These are phyloP conservation scores for Aschersonia sp. DNA, from an alignment of 2,329 filamentous ascomycete species.

Conservation along the genomic window DNA sequence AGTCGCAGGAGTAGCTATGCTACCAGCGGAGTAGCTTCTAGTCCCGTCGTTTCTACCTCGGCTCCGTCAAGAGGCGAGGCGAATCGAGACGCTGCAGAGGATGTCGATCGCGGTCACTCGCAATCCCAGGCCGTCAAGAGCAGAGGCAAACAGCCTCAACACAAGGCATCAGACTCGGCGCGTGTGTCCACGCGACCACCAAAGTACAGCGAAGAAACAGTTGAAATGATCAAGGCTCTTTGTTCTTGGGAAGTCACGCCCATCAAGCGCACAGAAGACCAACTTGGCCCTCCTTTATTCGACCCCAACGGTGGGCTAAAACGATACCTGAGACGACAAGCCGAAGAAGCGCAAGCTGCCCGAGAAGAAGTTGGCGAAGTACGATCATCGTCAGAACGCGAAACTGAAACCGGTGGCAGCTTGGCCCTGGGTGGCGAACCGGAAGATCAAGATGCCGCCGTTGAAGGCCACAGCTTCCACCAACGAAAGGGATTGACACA, in stretches of 20 bases:
- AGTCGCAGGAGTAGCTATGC: constrained; percentile 66
- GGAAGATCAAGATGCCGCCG: constrained; percentile 54
- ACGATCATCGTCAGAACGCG: constrained; percentile 48
- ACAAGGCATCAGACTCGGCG: constrained; percentile 1
- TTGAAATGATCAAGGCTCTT: constrained; percentile 17
- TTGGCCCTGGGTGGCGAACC: constrained; percentile 85
- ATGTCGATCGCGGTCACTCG: constrained; percentile 12
- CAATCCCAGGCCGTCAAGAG: constrained; percentile 9
- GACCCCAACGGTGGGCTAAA: constrained; percentile 72
- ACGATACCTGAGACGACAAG: constrained; percentile 62
- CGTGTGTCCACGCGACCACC: not conserved
- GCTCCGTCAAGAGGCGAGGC: constrained; percentile 39
- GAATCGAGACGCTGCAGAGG: constrained; percentile 27
- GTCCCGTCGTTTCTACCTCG: constrained; percentile 56
- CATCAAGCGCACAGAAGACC: constrained; percentile 5
- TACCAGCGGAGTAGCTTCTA: constrained; percentile 68
- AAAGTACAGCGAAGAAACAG: not conserved
- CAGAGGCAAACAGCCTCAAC: constrained; percentile 5
- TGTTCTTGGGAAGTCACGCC: constrained; percentile 14
- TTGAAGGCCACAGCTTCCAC: constrained; percentile 35
- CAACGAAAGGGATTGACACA: constrained; percentile 56
- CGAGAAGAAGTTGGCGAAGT: constrained; percentile 32
- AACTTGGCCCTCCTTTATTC: constrained; percentile 54
- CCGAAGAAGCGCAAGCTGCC: constrained; percentile 43
- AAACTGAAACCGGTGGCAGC: constrained; percentile 68